Base-by-base conservation (phyloP, 2,329 filamentous ascomycete genomes). In the Xylariales sp. region DNA sequence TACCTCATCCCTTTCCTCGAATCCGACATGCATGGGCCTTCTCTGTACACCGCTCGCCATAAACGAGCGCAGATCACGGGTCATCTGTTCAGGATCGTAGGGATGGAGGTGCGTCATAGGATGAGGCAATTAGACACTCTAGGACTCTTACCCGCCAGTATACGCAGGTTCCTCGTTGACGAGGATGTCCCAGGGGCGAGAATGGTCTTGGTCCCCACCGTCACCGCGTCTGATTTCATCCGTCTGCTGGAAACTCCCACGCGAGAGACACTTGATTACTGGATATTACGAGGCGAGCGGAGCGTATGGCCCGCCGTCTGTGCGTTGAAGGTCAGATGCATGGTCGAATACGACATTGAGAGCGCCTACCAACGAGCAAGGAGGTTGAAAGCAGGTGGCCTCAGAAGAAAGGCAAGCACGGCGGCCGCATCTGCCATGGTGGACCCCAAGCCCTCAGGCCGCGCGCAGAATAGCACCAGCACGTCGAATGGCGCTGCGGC, bases 271-370 rank as follows among this genome's bases (percentile, higher is more conserved):
- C 82, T 97, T 3, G 89, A 93, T 65, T 92, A 95, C 73, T 97
- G 94, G 95, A 94, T 97, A 62, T 80, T 90, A 39, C 86, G 91
- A 62, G 95, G 95, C 1, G 95, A 98, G 80, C 83, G 90, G 69
- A 94, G 92, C 72, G 93, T 97, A 0, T 98, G 95, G 94, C 95
- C 94, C 0, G 93, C 93, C 1, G 89, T 97, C 3, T 90, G 90
- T 39, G 93, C 94, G 14, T 80, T 98, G 69, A 91, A 91, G 73
- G 90, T 97, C 6, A 84, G 95, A 6, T 96, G 93, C 78, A 91
- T 90, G 4, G 87, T 98, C 7, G 95, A 98, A 79, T 91, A 94
- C 63, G 94, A 97, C 77, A 83, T 98, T 10, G 94, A 97, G 78
- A 84, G 90, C 54, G 92, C 93, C 0, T 97, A 97, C 78, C 92